phyloP scores from a whole-genome alignment of 495 filamentous ascomycete genomes.

The Recurvomyces mirabilis region DNA sequence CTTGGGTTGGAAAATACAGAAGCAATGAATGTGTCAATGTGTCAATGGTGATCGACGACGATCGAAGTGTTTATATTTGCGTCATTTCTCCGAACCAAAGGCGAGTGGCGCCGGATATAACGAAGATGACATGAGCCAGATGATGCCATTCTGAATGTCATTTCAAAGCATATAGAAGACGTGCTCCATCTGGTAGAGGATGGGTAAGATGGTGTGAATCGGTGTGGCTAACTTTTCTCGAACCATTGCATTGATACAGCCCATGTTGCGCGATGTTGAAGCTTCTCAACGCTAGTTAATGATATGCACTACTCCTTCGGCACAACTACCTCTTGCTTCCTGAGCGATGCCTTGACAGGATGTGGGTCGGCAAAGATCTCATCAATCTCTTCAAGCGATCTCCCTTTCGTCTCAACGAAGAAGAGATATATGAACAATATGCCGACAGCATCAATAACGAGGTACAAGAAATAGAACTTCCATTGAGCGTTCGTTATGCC shows the following conservation, averaged over 20 bases:
- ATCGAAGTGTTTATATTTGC: not conserved
- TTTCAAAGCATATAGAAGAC: too few species aligned
- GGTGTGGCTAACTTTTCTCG: too few species aligned
- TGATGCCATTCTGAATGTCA: too few species aligned
- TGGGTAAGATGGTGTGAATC: too few species aligned
- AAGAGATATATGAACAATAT: constrained; percentile 46
- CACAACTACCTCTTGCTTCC: constrained; percentile 4
- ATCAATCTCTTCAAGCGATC: constrained; percentile 56
- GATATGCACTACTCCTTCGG: constrained; percentile 1
- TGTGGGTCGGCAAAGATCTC: constrained; percentile 41
- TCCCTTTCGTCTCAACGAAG: constrained; percentile 55
- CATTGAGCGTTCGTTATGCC: constrained; percentile 1
- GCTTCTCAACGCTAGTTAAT: too few species aligned
- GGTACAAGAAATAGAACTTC: constrained; percentile 4
- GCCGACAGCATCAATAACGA: not conserved
- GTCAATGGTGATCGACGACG: not conserved
- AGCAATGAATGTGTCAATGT: not conserved
- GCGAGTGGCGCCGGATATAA: too few species aligned
- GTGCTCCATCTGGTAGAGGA: too few species aligned
- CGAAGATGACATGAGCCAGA: too few species aligned
- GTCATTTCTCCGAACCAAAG: too few species aligned
- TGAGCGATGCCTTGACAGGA: constrained; percentile 1
- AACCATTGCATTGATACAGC: too few species aligned
- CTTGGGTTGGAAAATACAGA: too few species aligned
- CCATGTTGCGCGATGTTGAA: too few species aligned